These are phyloP conservation scores for Daldinia bambusicola DNA, from an alignment of 495 filamentous ascomycete species.

Conservation along the genomic window DNA sequence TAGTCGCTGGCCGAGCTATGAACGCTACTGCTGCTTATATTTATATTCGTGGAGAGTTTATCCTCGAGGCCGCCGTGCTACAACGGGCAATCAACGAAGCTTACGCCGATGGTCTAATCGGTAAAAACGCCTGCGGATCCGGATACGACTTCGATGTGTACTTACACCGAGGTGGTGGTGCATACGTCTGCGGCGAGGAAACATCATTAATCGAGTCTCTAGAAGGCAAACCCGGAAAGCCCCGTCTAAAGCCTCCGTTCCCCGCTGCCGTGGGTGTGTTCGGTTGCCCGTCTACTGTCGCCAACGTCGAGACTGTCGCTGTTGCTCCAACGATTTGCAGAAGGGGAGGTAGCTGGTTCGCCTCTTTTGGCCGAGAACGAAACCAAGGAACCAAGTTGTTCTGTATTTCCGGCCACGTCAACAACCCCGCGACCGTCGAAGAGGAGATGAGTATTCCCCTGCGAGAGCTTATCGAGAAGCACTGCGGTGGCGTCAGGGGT, in stretches of 20 bases:
- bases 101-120: conserved; percentile 90
- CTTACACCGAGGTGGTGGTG: conserved; percentile 95
- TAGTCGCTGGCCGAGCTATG: conserved; percentile 96
- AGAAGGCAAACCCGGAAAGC: conserved; percentile 98
- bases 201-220: conserved; percentile 97
- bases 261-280: conserved; percentile 96
- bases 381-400: conserved; percentile 97
- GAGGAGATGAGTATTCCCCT: conserved; percentile 98
- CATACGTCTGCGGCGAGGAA: conserved; percentile 98
- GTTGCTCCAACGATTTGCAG: conserved; percentile 97
- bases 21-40: conserved; percentile 99
- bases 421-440: conserved; percentile 97
- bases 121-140: conserved; percentile 95
- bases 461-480: conserved; percentile 93
- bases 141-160: conserved; percentile 99
- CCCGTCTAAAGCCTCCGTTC: conserved; percentile 97
- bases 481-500: conserved; percentile 94
- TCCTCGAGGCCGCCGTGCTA: conserved; percentile 93
- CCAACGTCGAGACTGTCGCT: conserved; percentile 96
- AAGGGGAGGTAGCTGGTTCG: conserved; percentile 92
- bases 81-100: conserved; percentile 97
- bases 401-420: conserved; percentile 98
- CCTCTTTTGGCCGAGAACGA: conserved; percentile 88
- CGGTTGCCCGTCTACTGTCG: conserved; percentile 96
- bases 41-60: conserved; percentile 99